Evolutionary conservation across 2,329 filamentous ascomycete genomes (phyloP), one percentile per base, ranked within the genome.

Genomic region (Penicillium sp.): DNA sequence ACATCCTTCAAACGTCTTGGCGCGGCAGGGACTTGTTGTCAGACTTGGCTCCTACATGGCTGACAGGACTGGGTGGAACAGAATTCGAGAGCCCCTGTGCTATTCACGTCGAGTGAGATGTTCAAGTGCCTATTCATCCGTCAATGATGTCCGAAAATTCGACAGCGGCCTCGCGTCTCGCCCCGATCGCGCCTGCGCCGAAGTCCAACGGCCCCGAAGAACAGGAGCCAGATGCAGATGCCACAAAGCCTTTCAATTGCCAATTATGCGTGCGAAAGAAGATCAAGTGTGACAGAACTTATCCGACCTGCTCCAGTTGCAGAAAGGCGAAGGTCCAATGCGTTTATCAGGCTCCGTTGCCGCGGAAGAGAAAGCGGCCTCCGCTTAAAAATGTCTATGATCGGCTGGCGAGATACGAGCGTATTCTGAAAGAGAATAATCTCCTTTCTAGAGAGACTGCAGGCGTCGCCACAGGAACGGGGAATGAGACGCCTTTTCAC

Each of bases 371-470:
- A 23, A 82, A 80, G 64, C 71, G 46, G 26, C 50, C 29, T 9
- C 69, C 68, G 21, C 71, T 65, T 47, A 72, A 73, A 30, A 73
- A 72, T 35, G 38, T 73, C 7, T 26, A 74, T 11, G 76, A 80
- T 55, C 70, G 69, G 29, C 69, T 81, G 2, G 75, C 76, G 5
- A 72, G 70, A 7, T 81, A 82, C 53, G 80, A 83, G 64, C 66
- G 69, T 21, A 73, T 81, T 5, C 68, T 82, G 7, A 66, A 66
- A 1, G 63, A 77, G 11, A 69, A 82, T 41, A 58, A 60, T 35
- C 60, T 67, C 21, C 64, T 69, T 19, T 54, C 56, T 13, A 41
- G 15, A n/a, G 30, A 57, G 19, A 19, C 46, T 53, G 13, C 54
- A 15, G 8, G 51, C 48, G 23, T 51, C 21, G 17, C 44, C 11